These are phyloP conservation scores for Starmerella scarabaei DNA, from an alignment of 805 yeast species.

Conservation along the genomic window DNA sequence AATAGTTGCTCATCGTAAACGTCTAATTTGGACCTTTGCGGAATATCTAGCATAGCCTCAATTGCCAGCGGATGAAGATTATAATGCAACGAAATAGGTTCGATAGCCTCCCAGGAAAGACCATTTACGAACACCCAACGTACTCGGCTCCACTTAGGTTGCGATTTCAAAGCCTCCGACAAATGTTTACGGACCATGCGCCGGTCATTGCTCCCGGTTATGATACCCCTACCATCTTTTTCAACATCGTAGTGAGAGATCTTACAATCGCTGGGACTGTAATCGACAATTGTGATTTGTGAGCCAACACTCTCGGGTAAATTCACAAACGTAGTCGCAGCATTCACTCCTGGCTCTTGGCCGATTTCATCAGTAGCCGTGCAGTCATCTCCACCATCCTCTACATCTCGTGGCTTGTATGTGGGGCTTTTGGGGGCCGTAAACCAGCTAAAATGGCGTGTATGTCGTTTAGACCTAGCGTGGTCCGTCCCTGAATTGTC, in stretches of 20 bases:
- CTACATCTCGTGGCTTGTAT: too few species aligned
- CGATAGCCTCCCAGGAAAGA: conserved; percentile 47
- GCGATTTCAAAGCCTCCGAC: conserved; percentile 22
- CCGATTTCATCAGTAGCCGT: conserved; percentile 25
- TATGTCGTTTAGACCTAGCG: not conserved
- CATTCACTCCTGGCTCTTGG: conserved; percentile 50
- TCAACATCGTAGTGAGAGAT: conserved; percentile 33
- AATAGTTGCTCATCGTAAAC: conserved; percentile 40
- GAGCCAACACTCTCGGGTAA: conserved; percentile 40
- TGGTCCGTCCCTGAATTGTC: too few species aligned
- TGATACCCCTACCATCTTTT: conserved; percentile 24
- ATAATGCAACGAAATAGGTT: conserved; percentile 34
- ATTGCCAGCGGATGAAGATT: conserved; percentile 42
- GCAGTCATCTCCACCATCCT: not conserved
- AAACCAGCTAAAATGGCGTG: too few species aligned
- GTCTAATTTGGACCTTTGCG: conserved; percentile 47
- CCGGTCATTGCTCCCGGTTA: conserved; percentile 9
- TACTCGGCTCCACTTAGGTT: conserved; percentile 39
- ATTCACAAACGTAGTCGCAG: conserved; percentile 38
- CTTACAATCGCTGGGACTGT: conserved; percentile 33
- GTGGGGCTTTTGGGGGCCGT: too few species aligned
- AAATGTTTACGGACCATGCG: conserved; percentile 4
- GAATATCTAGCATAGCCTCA: conserved; percentile 52
- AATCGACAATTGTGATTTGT: conserved; percentile 41
- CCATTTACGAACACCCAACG: conserved; percentile 50